A percentile compares a stretch with the other conserved stretches of the same genome.
Conservation (phyloP, 176 grass and related monocot species). For the Alopecurus myosuroides region DNA sequence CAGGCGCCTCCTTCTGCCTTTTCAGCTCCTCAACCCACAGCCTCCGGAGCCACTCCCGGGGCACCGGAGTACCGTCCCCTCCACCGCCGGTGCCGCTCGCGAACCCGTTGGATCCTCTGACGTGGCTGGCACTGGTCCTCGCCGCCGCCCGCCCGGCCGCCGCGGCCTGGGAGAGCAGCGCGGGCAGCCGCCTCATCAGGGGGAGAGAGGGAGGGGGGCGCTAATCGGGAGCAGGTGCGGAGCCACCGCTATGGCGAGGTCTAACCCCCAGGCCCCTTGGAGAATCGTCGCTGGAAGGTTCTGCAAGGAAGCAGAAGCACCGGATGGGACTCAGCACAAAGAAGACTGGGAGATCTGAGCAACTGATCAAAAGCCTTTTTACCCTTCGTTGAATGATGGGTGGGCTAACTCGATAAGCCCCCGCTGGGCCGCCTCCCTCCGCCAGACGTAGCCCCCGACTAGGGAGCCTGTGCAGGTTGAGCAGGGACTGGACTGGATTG, state of each 20-base stretch:
- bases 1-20: conserved; percentile 18
- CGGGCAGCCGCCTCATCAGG: conserved; percentile 36
- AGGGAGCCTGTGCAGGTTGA: neutral
- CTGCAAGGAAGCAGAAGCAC: neutral
- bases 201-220: neutral
- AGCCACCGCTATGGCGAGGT: neutral
- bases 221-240: neutral
- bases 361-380: neutral
- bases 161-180: conserved; percentile 24
- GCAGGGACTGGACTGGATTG: too few species aligned
- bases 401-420: neutral
- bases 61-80: conserved; percentile 4
- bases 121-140: neutral
- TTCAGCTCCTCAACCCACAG: conserved; percentile 45
- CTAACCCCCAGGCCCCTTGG: neutral
- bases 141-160: conserved; percentile 18
- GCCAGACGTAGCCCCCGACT: neutral
- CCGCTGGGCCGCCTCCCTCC: neutral
- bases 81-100: conserved; percentile 29
- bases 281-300: neutral
- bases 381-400: neutral
- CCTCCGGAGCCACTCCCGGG: conserved; percentile 43
- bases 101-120: conserved; percentile 26
- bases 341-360: neutral
- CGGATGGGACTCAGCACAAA: neutral